Conservation (phyloP, 768 basidiomycete species). For the Rhizopogon rudus region DNA sequence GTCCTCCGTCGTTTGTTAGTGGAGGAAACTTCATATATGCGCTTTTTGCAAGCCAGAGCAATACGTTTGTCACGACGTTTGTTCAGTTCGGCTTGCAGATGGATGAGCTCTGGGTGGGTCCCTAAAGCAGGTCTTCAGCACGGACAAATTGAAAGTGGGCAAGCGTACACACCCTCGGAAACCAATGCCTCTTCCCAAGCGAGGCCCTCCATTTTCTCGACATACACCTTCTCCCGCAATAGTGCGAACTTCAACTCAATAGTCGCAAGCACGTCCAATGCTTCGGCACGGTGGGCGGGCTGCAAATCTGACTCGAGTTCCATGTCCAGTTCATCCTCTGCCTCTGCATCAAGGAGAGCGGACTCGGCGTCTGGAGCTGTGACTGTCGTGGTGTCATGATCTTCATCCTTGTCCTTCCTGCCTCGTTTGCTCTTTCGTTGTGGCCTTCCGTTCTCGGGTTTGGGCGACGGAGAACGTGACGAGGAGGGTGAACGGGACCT, state of each 20-base stretch:
- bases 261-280: slow-evolving; percentile 78
- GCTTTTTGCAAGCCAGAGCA: slow-evolving; percentile 72
- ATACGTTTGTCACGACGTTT: slow-evolving; percentile 78
- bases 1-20: slow-evolving; percentile 56
- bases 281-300: slow-evolving; percentile 80
- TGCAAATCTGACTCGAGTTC: slow-evolving; percentile 67
- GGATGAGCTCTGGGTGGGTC: slow-evolving; percentile 80
- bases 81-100: slow-evolving; percentile 75
- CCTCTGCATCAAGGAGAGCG: slow-evolving; percentile 13
- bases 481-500: slow-evolving; percentile 28
- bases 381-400: neutral
- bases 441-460: slow-evolving; percentile 18
- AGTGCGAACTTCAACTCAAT: slow-evolving; percentile 94
- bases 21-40: slow-evolving; percentile 61
- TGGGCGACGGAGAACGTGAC: slow-evolving; percentile 38
- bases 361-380: neutral
- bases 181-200: slow-evolving; percentile 86
- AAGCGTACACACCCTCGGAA: slow-evolving; percentile 53
- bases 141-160: neutral
- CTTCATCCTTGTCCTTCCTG: slow-evolving; percentile 12
- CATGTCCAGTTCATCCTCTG: slow-evolving; percentile 36
- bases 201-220: slow-evolving; percentile 91
- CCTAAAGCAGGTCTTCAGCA: slow-evolving; percentile 35
- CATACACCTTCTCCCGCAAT: slow-evolving; percentile 79
- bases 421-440: slow-evolving; percentile 17